phyloP scores from a whole-genome alignment of 2,329 filamentous ascomycete genomes.

The Macrophomina phaseolina region DNA sequence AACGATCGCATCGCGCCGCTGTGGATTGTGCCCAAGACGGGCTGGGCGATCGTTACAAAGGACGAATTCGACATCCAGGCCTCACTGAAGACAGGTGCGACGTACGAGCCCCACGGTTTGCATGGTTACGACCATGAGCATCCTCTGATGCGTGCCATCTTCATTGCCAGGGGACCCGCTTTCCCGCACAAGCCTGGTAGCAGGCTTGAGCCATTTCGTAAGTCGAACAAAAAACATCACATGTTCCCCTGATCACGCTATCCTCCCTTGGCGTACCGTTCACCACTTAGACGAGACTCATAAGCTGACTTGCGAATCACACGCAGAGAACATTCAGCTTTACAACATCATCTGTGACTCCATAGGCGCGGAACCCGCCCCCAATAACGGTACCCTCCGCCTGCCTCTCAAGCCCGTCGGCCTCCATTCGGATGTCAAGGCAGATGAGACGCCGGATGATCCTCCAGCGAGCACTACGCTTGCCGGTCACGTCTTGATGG shows the following conservation, averaged over 20 bases:
- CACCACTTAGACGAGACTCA: not conserved
- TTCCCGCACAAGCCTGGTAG: constrained; percentile 88
- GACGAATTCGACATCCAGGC: constrained; percentile 77
- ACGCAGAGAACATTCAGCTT: constrained; percentile 85
- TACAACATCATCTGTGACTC: constrained; percentile 96
- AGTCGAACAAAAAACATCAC: constrained; percentile 47
- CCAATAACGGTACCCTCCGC: constrained; percentile 87
- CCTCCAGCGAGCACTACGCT: constrained; percentile 42
- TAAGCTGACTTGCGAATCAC: constrained; percentile 36
- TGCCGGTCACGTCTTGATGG: constrained; percentile 1
- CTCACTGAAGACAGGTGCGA: constrained; percentile 65
- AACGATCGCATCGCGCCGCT: constrained; percentile 91
- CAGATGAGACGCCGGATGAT: constrained; percentile 59
- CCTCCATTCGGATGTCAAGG: constrained; percentile 61
- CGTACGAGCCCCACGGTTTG: constrained; percentile 81
- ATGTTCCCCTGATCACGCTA: not conserved
- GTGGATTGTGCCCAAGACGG: constrained; percentile 91
- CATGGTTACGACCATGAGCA: constrained; percentile 97
- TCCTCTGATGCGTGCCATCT: constrained; percentile 94
- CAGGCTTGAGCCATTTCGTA: constrained; percentile 80
- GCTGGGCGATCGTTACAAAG: constrained; percentile 88
- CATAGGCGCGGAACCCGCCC: constrained; percentile 71
- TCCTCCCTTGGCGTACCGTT: not conserved
- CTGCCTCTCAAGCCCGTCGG: constrained; percentile 71
- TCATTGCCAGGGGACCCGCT: constrained; percentile 87